Conservation (phyloP, 352 stramenopile species). For the Thalassiosira mediterranea region DNA sequence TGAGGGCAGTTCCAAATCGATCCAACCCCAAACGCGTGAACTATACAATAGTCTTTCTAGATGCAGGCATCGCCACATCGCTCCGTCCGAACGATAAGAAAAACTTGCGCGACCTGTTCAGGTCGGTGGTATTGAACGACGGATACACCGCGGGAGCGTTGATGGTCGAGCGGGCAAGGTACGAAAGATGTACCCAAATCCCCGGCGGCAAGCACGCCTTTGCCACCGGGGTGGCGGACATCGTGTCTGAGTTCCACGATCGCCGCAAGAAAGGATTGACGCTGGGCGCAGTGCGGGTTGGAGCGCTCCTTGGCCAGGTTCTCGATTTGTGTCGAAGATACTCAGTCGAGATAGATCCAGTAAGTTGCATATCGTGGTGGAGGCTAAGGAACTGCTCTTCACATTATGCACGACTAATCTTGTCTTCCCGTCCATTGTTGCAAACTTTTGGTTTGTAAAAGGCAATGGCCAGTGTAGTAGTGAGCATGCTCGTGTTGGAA, state of each 20-base stretch:
- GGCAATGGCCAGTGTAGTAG: slow-evolving; percentile 80
- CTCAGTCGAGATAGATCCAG: slow-evolving; percentile 82
- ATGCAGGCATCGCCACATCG: slow-evolving; percentile 80
- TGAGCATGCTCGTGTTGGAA: slow-evolving; percentile 83
- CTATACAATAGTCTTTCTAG: slow-evolving; percentile 78
- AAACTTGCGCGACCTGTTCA: slow-evolving; percentile 82
- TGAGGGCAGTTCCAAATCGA: slow-evolving; percentile 23
- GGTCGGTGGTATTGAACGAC: slow-evolving; percentile 80
- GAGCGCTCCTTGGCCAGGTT: slow-evolving; percentile 67
- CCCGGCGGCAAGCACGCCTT: slow-evolving; percentile 76
- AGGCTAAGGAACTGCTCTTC: too few species aligned
- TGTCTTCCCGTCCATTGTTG: too few species aligned
- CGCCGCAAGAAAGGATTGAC: slow-evolving; percentile 74
- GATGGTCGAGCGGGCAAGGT: slow-evolving; percentile 82
- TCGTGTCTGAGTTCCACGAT: slow-evolving; percentile 84
- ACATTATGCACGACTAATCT: too few species aligned
- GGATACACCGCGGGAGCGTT: slow-evolving; percentile 72
- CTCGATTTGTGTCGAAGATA: slow-evolving; percentile 83
- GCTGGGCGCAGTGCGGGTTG: slow-evolving; percentile 77
- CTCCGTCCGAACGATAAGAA: slow-evolving; percentile 67
- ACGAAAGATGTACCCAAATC: slow-evolving; percentile 76
- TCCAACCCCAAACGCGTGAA: slow-evolving; percentile 30
- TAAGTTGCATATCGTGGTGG: too few species aligned
- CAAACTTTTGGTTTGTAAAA: too few species aligned
- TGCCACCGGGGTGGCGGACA: slow-evolving; percentile 66